Conservation (phyloP, 139 green algal genomes). For the Chlorella sp. region DNA sequence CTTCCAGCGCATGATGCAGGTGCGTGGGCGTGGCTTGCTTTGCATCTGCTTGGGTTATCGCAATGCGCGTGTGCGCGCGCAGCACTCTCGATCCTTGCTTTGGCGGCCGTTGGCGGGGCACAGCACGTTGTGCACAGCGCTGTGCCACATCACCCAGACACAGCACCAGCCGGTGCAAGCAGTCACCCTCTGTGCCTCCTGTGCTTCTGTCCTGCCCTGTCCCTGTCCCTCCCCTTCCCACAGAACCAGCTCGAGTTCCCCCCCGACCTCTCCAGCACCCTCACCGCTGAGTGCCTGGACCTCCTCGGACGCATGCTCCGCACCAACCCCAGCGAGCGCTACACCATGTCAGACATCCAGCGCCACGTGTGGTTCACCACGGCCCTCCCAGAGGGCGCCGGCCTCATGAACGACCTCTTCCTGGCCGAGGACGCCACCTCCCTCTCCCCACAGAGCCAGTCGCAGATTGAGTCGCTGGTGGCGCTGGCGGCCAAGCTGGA, state of each 20-base stretch:
- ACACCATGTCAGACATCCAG: conserved; percentile 33
- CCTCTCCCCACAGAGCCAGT: conserved; percentile 1
- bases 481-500: not conserved
- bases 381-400: conserved; percentile 34
- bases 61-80: too few species aligned
- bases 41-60: too few species aligned
- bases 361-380: conserved; percentile 48
- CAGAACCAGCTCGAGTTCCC: conserved; percentile 13
- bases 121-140: too few species aligned
- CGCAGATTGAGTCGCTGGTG: conserved; percentile 5
- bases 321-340: conserved; percentile 14
- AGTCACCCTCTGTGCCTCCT: not conserved
- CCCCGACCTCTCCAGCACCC: conserved; percentile 7
- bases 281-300: conserved; percentile 21
- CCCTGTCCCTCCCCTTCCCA: not conserved
- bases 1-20: conserved; percentile 23
- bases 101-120: too few species aligned
- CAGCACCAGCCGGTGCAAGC: too few species aligned
- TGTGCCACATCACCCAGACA: too few species aligned
- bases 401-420: conserved; percentile 32
- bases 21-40: too few species aligned
- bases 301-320: conserved; percentile 40
- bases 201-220: not conserved
- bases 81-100: not conserved
- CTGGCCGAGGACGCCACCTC: conserved; percentile 1